Evolutionary conservation across 2,329 filamentous ascomycete genomes (phyloP), one percentile per base, ranked within the genome.

Genomic region (Penicillium carneum): DNA sequence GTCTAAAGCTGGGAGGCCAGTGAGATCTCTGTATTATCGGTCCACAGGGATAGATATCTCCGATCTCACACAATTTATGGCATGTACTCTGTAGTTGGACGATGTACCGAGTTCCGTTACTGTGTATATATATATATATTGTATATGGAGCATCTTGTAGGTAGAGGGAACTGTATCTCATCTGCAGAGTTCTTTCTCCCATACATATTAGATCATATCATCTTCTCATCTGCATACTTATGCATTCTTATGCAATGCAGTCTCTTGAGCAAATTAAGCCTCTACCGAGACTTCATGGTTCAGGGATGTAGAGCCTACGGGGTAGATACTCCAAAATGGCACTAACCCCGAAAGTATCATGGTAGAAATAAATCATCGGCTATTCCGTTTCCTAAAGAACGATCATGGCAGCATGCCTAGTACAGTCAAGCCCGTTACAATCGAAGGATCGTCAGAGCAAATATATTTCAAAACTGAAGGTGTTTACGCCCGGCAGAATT

Each of bases 1-100:
- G 65, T 52, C 59, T 51, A 43, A 39, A 47, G n/a, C 57, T 49
- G 47, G 43, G 34, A 56, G 55, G 33, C 65, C 63, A 67, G 62
- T 67, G 49, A 62, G 43, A 57, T 64, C 55, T 55, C 59, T 61
- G 58, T 52, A 59, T 63, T 38, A 16, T 3, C 45, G 26, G 34
- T 43, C 64, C 66, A 67, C 62, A 41, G 34, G 48, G 48, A 33
- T 49, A 59, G 48, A 33, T 48, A 59, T 57, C 55, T 57, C 29
- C 46, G 56, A 59, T 59, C 56, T 36, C 23, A 45, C 7, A 10
- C 34, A 34, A 42, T 54, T n/a, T 41, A n/a, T 29, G 36, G 4
- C 39, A 36, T 20, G 20, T 23, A 18, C 38, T 18, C 4, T 8
- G 9, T 41, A 41, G n/a, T 16, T 7, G 5, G 23, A n/a, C n/a